Base-by-base conservation (phyloP, 2,329 filamentous ascomycete genomes). In the Spiromastix sp. region DNA sequence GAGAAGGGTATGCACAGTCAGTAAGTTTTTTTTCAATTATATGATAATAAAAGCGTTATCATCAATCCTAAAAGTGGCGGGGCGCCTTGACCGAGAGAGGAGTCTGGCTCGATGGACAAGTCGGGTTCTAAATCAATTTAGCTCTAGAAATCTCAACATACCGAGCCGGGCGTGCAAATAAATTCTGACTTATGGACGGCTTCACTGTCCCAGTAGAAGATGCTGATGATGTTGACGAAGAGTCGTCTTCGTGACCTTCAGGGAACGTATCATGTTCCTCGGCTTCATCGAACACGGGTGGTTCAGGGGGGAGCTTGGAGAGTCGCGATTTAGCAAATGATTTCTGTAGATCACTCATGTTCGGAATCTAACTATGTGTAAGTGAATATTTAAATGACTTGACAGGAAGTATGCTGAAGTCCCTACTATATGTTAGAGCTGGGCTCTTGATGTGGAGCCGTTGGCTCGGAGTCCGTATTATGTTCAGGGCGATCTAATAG, bases 171-270 rank as follows among this genome's bases (percentile, higher is more conserved):
- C 21, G 71, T 39, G 80, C 80, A 61, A 86, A 85, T 26, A 86
- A 65, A 42, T 79, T 79, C 47, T 79, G 75, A 46, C 74, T 80
- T 5, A 76, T 74, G 4, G 82, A 83, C 1, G 87, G 85, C 43
- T 85, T 80, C 42, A 96, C 72, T n/a, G 89, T 96, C 17, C 87
- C 86, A 3, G 86, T 85, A 2, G 87, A 95, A 3, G 87, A 93
- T 24, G 85, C 79, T n/a, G 86, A 94, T 0, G 82, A 93, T 10
- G 83, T 66, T 5, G 70, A 72, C 16, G 78, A 83, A 10, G 78
- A 82, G 55, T 83, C 79, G 44, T 79, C 77, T 48, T 84, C 68
- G 30, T 48, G 51, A 32, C 27, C 28, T 29, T 55, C 51, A 20
- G 46, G 48, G 26, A 39, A 47, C 36, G 37, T 37, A 33, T 46